Base-by-base conservation (phyloP, 2,329 filamentous ascomycete species). In the Helminthosporium solani region DNA sequence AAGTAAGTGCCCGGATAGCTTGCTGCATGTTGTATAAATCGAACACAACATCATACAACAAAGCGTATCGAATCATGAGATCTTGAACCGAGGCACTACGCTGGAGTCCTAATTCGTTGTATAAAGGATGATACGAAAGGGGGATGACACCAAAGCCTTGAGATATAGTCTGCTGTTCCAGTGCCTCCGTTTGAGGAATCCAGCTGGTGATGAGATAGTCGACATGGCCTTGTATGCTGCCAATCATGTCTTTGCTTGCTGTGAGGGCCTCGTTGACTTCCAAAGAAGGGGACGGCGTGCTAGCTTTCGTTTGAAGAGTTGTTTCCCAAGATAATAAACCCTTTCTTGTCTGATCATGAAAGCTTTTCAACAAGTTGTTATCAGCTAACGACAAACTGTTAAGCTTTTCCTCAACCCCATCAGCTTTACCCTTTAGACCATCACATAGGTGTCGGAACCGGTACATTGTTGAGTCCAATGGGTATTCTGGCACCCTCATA, bases 71-170 rank as follows among this genome's bases (percentile, higher is more conserved):
- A 2, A 56, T 15, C 2, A 41, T 53, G 3, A 53, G 33, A 1
- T 37, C 28, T 25, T 46, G 42, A 2, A 44, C 42, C 15, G 36
- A 28, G 12, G 45, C 40, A 23, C 49, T 64, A 19, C 44, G 47
- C 23, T 65, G 64, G 19, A 75, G 54, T 28, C 70, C 64, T 20
- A 73, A 57, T 50, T 75, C 71, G 49, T 78, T 77, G 58, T 67
- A 70, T 44, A 77, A 62, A 46, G 75, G 73, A 61, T 78, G 72
- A 46, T 75, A 65, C 33, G 75, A 63, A 58, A 39, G 30, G 9
- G 38, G 18, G 5, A 35, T 14, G 8, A 16, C 11, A 21, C 50
- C 23, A 21, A 54, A 18, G 67, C 62, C 49, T 56, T 46, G 33
- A n/a, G 39, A 36, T 6, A 16, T 23, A 21, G 61, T 35, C 4